These are phyloP conservation scores for Cymodocea nodosa DNA, from an alignment of 116 monocot genomes.

Conservation along the genomic window DNA sequence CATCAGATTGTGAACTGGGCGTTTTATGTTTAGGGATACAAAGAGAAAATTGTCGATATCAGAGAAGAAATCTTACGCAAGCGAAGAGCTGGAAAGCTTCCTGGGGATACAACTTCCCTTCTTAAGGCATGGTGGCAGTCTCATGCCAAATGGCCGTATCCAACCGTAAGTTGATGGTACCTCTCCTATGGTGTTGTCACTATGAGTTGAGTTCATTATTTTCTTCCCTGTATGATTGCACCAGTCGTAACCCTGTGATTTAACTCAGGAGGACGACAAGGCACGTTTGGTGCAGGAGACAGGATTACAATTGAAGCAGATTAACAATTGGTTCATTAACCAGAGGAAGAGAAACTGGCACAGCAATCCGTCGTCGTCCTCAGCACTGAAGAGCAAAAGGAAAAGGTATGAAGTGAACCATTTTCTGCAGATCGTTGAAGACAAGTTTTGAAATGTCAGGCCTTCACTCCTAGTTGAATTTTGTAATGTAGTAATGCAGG, in stretches of 20 bases:
- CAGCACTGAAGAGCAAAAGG: slow-evolving; percentile 48
- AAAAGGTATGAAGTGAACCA: slow-evolving; percentile 29
- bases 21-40: slow-evolving; percentile 32
- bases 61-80: slow-evolving; percentile 66
- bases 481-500: slow-evolving; percentile 15
- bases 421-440: neutral
- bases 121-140: slow-evolving; percentile 78
- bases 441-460: neutral
- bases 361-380: slow-evolving; percentile 66
- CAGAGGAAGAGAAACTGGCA: slow-evolving; percentile 89
- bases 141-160: slow-evolving; percentile 78
- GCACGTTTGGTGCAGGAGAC: slow-evolving; percentile 77
- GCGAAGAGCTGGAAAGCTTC: slow-evolving; percentile 60
- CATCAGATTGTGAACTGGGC: too few relatives aligned
- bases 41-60: slow-evolving; percentile 62
- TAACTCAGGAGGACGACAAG: slow-evolving; percentile 64
- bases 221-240: neutral
- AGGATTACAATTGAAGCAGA: slow-evolving; percentile 71
- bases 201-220: neutral
- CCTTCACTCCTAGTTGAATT: too few relatives aligned
- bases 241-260: neutral
- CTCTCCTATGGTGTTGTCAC: neutral
- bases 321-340: slow-evolving; percentile 90
- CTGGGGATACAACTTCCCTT: slow-evolving; percentile 52
- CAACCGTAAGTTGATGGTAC: slow-evolving; percentile 23